phyloP scores from a whole-genome alignment of 805 yeast species.

The Tetrapisispora pingtungensis region DNA sequence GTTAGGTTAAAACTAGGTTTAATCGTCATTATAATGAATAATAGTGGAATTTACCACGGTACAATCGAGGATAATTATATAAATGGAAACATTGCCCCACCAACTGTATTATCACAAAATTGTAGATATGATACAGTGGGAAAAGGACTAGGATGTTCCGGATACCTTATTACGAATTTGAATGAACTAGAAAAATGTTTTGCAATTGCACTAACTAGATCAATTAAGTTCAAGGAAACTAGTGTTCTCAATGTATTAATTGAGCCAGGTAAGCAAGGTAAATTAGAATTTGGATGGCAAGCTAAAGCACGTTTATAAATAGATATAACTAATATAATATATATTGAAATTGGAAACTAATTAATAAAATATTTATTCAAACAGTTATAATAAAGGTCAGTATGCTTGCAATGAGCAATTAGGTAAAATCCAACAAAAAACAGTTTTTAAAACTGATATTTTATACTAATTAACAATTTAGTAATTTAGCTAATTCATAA shows the following conservation, averaged over 20 bases:
- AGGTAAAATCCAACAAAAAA: too few relatives aligned
- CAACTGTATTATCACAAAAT: conserved; percentile 49
- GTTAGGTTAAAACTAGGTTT: conserved; percentile 45
- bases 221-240: conserved; percentile 26
- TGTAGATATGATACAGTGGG: conserved; percentile 51
- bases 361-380: too few relatives aligned
- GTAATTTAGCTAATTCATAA: too few relatives aligned
- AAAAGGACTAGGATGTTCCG: conserved; percentile 46
- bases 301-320: conserved; percentile 28
- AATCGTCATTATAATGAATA: conserved; percentile 57
- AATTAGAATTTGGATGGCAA: conserved; percentile 61
- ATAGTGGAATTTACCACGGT: conserved; percentile 66
- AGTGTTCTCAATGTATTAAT: conserved; percentile 53
- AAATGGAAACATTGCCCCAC: conserved; percentile 32
- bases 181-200: conserved; percentile 31
- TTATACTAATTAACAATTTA: too few relatives aligned
- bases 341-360: too few relatives aligned
- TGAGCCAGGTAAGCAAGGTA: conserved; percentile 44
- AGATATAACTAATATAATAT: too few relatives aligned
- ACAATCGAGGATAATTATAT: conserved; percentile 17
- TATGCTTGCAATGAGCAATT: too few relatives aligned
- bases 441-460: too few relatives aligned
- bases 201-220: conserved; percentile 30
- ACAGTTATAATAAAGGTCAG: too few relatives aligned
- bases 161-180: conserved; percentile 36